Conservation (phyloP, 2,329 filamentous ascomycete genomes). For the Raffaelea arxii region DNA sequence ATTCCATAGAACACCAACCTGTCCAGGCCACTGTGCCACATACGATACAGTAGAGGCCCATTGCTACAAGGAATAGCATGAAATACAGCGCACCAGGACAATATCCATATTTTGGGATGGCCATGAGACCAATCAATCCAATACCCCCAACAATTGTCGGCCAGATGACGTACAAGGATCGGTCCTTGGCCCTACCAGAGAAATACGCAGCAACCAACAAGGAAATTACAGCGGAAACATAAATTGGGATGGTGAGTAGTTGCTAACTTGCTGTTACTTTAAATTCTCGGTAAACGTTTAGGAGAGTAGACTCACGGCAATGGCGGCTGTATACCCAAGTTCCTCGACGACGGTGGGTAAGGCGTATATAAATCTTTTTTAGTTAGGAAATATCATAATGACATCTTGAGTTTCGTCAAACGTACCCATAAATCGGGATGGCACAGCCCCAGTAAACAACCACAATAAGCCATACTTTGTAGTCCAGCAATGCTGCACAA, state of each 20-base stretch:
- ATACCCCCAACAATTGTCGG: not conserved
- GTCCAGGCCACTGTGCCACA: not conserved
- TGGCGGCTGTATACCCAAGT: slow-evolving; percentile 22
- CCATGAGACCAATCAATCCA: slow-evolving; percentile 1
- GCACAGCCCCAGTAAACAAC: slow-evolving; percentile 7
- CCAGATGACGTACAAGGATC: not conserved
- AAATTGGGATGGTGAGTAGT: slow-evolving; percentile 8
- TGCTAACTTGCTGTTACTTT: not conserved
- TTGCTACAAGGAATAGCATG: slow-evolving; percentile 26
- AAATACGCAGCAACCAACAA: slow-evolving; percentile 7
- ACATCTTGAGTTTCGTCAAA: not conserved
- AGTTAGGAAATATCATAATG: not conserved
- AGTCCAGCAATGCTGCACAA: slow-evolving; percentile 6
- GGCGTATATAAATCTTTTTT: slow-evolving; percentile 14
- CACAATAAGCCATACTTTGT: slow-evolving; percentile 9
- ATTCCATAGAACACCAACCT: too few species aligned
- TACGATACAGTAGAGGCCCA: too few species aligned
- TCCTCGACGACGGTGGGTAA: slow-evolving; percentile 31
- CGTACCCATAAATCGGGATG: slow-evolving; percentile 7
- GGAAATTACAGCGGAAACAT: slow-evolving; percentile 19
- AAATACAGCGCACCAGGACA: slow-evolving; percentile 24
- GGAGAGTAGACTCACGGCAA: not conserved
- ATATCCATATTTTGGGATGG: slow-evolving; percentile 13
- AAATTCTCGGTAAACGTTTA: not conserved
- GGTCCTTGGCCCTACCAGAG: slow-evolving; percentile 1